Base-by-base conservation (phyloP, 192 early-diverging fungal species). In the Lunasporangiospora selenospora region DNA sequence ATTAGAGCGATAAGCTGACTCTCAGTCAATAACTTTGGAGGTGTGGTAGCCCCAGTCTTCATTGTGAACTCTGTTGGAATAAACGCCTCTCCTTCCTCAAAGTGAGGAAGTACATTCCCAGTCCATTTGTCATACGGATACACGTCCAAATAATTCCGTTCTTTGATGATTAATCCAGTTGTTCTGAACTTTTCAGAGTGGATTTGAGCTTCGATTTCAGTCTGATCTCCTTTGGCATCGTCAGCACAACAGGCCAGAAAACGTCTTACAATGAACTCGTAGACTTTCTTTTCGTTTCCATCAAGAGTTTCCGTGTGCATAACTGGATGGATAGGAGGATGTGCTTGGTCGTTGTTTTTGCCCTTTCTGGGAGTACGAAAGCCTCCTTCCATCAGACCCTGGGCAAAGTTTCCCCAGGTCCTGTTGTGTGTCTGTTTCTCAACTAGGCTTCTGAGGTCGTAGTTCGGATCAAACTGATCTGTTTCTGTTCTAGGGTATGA, bases 401-500 rank as follows among this genome's bases (percentile, higher is more conserved):
- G 39, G 13, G 40, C 60, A 6, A 76, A 61, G 9, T 43, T 46
- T 1, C 69, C 69, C 69, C 69, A 73, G 2, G 27, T 16, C 7
- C 33, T 26, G 27, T 53, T 73, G 3, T 58, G 47, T 1, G 49
- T 58, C 56, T 93, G 92, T 37, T 85, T 86, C 32, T 85, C 60
- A 8, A 98, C 85, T 0, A 89, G 64, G 2, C 79, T 71, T 8
- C 75, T 64, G 31, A 96, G 75, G 47, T 94, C 80, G 65, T 97
- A 94, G 44, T 78, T 82, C 5, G 50, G 39, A 54, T 90, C 87
- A 65, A 95, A 99, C 54, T 93, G 85, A 63, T 98, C 92, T 6
- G 97, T 98, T 63, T 99, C 97, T 6, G 97, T 99, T 50, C 97
- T 85, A 24, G 96, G 96, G 57, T 99, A 99, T 79, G 93, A 96